Conservation (phyloP, 768 basidiomycete genomes). For the Amanita inopinata region DNA sequence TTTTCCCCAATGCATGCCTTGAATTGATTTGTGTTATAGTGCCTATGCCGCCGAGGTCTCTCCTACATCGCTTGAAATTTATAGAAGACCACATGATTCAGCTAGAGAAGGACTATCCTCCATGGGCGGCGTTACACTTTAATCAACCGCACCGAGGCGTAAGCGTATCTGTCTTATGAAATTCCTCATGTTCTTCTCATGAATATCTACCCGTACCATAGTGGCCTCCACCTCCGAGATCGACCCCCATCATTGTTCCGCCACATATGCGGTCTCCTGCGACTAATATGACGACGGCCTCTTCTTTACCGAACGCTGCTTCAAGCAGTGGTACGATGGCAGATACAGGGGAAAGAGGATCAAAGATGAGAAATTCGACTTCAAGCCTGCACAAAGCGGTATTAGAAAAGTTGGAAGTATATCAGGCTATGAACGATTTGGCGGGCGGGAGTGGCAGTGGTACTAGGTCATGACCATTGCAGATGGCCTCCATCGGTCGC, state of each 20-base stretch:
- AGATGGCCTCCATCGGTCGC: no score
- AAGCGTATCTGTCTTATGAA: constrained; percentile 19
- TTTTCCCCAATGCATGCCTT: constrained; percentile 2
- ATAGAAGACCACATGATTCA: constrained; percentile 70
- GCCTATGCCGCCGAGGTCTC: constrained; percentile 55
- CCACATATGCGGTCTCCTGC: constrained; percentile 37
- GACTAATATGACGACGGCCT: no score
- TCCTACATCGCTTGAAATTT: constrained; percentile 56
- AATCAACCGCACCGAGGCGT: constrained; percentile 78
- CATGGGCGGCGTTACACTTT: constrained; percentile 85
- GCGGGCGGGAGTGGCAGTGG: constrained; percentile 7
- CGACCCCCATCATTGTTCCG: constrained; percentile 72
- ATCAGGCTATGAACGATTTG: constrained; percentile 54
- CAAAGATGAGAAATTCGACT: constrained; percentile 30
- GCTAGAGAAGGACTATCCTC: constrained; percentile 76
- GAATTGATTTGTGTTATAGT: constrained; percentile 30
- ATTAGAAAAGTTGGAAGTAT: constrained; percentile 65
- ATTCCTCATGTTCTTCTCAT: background rate
- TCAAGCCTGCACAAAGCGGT: constrained; percentile 69
- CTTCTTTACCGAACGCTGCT: no score
- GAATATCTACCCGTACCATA: constrained; percentile 16
- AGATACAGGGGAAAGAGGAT: constrained; percentile 2
- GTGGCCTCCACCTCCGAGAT: constrained; percentile 81
- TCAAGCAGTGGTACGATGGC: constrained; percentile 12
- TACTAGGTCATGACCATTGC: background rate